Conservation (phyloP, 2,329 filamentous ascomycete genomes). For the Colletotrichum sp. region DNA sequence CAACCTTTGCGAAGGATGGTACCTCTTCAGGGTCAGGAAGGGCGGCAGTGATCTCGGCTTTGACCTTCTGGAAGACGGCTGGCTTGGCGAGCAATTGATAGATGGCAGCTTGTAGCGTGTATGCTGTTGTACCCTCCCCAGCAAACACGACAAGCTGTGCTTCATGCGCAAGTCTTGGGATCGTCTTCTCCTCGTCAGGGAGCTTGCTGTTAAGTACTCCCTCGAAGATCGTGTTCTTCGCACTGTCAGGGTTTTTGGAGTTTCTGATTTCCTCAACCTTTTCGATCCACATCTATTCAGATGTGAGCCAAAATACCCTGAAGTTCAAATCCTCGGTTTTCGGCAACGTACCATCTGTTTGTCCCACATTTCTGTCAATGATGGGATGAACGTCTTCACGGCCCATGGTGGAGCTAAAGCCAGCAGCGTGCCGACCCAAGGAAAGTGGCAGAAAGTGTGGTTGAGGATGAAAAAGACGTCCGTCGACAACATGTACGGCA, state of each 20-base stretch:
- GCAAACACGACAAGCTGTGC: not conserved
- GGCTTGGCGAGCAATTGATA: not conserved
- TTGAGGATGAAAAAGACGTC: not conserved
- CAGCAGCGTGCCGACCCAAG: not conserved
- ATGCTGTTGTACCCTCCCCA: not conserved
- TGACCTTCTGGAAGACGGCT: not conserved
- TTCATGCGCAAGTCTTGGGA: not conserved
- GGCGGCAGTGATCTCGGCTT: not conserved
- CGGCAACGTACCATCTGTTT: not conserved
- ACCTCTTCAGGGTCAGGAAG: not conserved
- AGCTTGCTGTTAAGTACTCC: not conserved
- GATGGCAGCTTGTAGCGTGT: not conserved
- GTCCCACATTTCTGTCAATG: not conserved
- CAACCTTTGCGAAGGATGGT: slow-evolving; percentile 23
- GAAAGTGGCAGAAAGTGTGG: not conserved
- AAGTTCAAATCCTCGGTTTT: not conserved
- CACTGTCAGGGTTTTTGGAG: not conserved
- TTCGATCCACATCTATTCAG: not conserved
- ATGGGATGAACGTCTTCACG: not conserved
- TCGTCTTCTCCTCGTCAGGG: not conserved
- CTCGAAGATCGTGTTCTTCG: not conserved
- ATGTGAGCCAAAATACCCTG: not conserved
- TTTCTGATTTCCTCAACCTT: not conserved
- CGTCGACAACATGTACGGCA: not conserved
- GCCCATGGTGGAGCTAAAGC: not conserved